phyloP scores from a whole-genome alignment of 768 basidiomycete genomes.

The Russula brevipes region DNA sequence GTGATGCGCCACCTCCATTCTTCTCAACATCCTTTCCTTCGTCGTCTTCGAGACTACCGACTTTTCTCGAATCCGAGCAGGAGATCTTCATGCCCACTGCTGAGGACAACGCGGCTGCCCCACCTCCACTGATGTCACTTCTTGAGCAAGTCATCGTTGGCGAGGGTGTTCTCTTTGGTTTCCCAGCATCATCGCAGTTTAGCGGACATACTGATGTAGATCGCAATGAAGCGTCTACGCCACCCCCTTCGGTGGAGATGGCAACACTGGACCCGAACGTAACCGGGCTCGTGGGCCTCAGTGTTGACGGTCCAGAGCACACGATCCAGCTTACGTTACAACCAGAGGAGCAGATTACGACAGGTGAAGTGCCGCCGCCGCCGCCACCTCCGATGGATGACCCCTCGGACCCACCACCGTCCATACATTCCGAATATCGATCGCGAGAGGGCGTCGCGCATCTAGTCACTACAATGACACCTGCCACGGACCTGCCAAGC shows the following conservation, averaged over 20 bases:
- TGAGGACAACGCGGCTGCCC: constrained; percentile 35
- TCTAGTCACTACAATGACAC: constrained; percentile 23
- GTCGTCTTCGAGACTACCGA: constrained; percentile 51
- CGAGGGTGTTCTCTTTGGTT: constrained; percentile 77
- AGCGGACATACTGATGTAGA: constrained; percentile 68
- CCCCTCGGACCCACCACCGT: constrained; percentile 83
- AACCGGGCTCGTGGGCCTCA: constrained; percentile 56
- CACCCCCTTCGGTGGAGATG: constrained; percentile 74
- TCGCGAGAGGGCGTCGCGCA: constrained; percentile 31
- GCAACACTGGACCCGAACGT: constrained; percentile 66
- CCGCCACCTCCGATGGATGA: constrained; percentile 83
- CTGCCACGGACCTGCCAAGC: constrained; percentile 21
- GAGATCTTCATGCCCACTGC: constrained; percentile 62
- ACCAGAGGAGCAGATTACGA: constrained; percentile 34
- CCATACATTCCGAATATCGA: constrained; percentile 76
- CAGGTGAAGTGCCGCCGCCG: constrained; percentile 51
- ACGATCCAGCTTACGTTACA: constrained; percentile 57
- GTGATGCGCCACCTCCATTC: constrained; percentile 75
- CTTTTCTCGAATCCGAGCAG: constrained; percentile 75
- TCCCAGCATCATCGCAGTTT: constrained; percentile 64
- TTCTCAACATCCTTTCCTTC: constrained; percentile 33
- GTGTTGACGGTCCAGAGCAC: constrained; percentile 46
- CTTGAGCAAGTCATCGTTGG: constrained; percentile 47
- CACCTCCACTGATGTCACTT: constrained; percentile 31
- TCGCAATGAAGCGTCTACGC: constrained; percentile 54